phyloP scores from a whole-genome alignment of 169 alveolate genomes.

The Plasmodium vinckei region DNA sequence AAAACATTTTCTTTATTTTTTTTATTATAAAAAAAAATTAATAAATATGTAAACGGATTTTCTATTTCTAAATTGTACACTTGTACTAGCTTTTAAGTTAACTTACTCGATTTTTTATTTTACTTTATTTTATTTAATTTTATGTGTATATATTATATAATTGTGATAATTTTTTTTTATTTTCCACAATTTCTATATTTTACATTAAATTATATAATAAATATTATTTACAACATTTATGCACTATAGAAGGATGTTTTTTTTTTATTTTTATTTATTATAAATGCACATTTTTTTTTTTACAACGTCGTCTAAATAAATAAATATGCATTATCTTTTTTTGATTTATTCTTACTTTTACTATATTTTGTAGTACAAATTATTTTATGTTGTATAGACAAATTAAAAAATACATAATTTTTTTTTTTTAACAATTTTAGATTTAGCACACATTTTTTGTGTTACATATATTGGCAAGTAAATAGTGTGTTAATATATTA shows the following conservation, averaged over 20 bases:
- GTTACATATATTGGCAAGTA: neutral
- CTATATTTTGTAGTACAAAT: slow-evolving; percentile 5
- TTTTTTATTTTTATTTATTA: slow-evolving; percentile 24
- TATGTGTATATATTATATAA: neutral
- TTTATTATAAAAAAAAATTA: too few relatives aligned
- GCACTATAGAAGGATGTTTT: slow-evolving; percentile 44
- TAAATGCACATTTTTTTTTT: slow-evolving; percentile 1
- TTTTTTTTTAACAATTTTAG: slow-evolving; percentile 66
- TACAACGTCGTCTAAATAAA: neutral
- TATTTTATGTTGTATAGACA: slow-evolving; percentile 61
- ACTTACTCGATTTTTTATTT: too few relatives aligned
- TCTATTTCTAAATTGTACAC: too few relatives aligned
- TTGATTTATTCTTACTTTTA: slow-evolving; percentile 1
- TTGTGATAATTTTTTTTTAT: slow-evolving; percentile 3
- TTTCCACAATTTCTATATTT: slow-evolving; percentile 5
- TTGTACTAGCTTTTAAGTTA: too few relatives aligned
- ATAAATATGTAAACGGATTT: too few relatives aligned
- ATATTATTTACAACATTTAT: slow-evolving; percentile 17
- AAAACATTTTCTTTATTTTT: too few relatives aligned
- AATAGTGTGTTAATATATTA: slow-evolving; percentile 1
- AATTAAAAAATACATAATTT: slow-evolving; percentile 13
- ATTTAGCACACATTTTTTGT: slow-evolving; percentile 41
- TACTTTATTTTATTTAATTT: too few relatives aligned
- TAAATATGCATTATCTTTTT: neutral
- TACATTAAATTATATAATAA: slow-evolving; percentile 13